Evolutionary conservation across 768 basidiomycete genomes (phyloP).

Genomic region (Royoungia palumana): DNA sequence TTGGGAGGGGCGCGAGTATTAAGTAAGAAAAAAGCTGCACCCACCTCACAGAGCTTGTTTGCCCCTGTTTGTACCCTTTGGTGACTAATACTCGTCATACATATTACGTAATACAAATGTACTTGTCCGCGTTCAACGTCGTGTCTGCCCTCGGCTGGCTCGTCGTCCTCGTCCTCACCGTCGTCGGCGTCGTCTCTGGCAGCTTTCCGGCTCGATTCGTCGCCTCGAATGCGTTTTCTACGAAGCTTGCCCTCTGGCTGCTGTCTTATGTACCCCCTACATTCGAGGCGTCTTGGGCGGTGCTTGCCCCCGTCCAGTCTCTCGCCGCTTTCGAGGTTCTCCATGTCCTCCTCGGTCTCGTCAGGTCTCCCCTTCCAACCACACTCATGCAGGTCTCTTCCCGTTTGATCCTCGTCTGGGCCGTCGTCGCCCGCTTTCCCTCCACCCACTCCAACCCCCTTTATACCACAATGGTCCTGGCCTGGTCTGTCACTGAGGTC

Average conservation of each 20-base stretch:
- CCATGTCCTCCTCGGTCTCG: conserved; percentile 77
- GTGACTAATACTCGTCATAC: conserved; percentile 8
- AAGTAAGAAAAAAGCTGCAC: conserved; percentile 33
- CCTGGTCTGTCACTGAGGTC: conserved; percentile 90
- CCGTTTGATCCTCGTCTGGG: conserved; percentile 84
- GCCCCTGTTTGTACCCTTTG: conserved; percentile 16
- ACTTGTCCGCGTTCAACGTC: conserved; percentile 78
- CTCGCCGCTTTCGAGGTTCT: conserved; percentile 80
- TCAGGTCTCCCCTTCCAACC: conserved; percentile 70
- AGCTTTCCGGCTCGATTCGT: conserved; percentile 21
- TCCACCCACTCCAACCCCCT: conserved; percentile 67
- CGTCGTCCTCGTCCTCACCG: conserved; percentile 57
- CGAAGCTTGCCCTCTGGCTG: conserved; percentile 31
- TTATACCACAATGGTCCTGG: conserved; percentile 87
- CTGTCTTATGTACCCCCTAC: conserved; percentile 41
- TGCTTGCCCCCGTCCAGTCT: conserved; percentile 73
- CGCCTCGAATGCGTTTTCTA: conserved; percentile 38
- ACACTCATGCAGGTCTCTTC: conserved; percentile 79
- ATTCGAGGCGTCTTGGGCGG: conserved; percentile 53
- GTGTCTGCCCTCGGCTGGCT: conserved; percentile 74
- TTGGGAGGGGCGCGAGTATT: conserved; percentile 35
- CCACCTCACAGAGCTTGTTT: conserved; percentile 17
- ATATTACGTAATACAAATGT: conserved; percentile 33
- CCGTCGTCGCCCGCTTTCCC: conserved; percentile 43
- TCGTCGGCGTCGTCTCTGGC: conserved; percentile 39